Conservation (phyloP, 2,329 filamentous ascomycete species). For the Trichophyton schoenleinii region DNA sequence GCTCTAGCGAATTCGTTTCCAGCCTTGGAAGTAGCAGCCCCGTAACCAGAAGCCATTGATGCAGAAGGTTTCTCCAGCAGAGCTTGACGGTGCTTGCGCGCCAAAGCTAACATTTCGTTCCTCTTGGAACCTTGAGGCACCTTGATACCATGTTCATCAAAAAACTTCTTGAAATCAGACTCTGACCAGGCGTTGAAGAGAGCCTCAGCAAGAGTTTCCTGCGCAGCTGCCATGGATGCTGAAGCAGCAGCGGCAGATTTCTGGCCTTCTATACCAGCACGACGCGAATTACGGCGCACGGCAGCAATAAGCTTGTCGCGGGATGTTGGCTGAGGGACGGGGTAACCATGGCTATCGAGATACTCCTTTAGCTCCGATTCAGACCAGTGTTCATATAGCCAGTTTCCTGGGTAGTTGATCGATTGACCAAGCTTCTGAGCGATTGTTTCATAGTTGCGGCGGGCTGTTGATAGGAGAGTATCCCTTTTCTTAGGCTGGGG, state of each 20-base stretch:
- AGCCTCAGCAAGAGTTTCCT: conserved; percentile 64
- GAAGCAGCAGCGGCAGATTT: conserved; percentile 49
- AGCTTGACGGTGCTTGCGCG: conserved; percentile 74
- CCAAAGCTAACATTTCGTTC: conserved; percentile 79
- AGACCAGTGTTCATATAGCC: conserved; percentile 84
- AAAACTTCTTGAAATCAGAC: conserved; percentile 78
- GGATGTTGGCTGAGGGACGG: conserved; percentile 67
- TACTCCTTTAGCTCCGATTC: conserved; percentile 89
- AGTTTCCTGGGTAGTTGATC: conserved; percentile 78
- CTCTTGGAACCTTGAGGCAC: conserved; percentile 84
- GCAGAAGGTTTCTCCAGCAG: conserved; percentile 21
- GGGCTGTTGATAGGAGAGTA: conserved; percentile 61
- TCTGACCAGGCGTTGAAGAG: conserved; percentile 87
- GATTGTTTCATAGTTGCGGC: conserved; percentile 65
- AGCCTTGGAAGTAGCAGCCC: conserved; percentile 61
- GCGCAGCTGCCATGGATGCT: conserved; percentile 55
- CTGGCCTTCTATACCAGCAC: conserved; percentile 58
- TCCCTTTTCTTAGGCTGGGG: conserved; percentile 82
- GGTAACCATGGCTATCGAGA: conserved; percentile 78
- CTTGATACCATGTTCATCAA: conserved; percentile 76
- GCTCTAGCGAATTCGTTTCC: conserved; percentile 66
- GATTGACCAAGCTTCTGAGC: conserved; percentile 69
- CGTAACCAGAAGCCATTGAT: conserved; percentile 37
- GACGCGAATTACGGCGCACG: conserved; percentile 79
- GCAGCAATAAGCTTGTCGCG: conserved; percentile 81